Base-by-base conservation (phyloP, 1,139 yeast genomes). In the Hanseniaspora uvarum region DNA sequence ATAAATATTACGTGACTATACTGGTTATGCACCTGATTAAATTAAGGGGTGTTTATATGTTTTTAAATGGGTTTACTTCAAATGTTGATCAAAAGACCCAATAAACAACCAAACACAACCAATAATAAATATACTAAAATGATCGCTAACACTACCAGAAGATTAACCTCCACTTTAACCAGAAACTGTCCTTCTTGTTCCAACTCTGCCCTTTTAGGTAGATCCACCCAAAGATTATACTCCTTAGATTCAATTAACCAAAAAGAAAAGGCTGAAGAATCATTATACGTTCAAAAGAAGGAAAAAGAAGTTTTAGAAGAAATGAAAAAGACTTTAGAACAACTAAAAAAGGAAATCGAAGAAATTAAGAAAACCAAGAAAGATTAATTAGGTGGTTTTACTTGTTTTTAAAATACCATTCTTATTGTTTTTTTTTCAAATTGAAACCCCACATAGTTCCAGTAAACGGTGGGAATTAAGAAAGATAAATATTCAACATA, bases 201-300 rank as follows among this genome's bases (percentile, higher is more conserved):
- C 19, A 50, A 38, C 37, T 43, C 51, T 33, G 40, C 51, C 19
- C 10, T 28, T 33, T 10, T 30, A 28, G 21, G 41, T 24, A 34
- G 38, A 19, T 69, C 77, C 61, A 72, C 79, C 54, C 82, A 77
- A 58, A 77, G 83, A 61, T 67, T 75, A 54, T 72, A 71, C 51
- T 75, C 73, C 47, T 67, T 71, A 46, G 82, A 79, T 62, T 72
- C 80, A 56, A 79, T 79, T 69, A 70, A 73, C 62, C 77, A 80
- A 68, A 80, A 87, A 65, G 88, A 82, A 70, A 77, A 77, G 71
- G 86, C 86, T 57, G 76, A 76, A 62, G 88, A 82, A 71, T 83
- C 81, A 68, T 70, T 68, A 62, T 82, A 77, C 70, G 73, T 81
- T 65, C 75, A 69, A 64, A 77, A 78, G 63, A 76, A 76, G 65